Percentiles rank a stretch among this genome's conserved stretches.
Evolutionary conservation across 1,284 basidiomycete genomes (phyloP).

Genomic region (Puccinia sorghi): DNA sequence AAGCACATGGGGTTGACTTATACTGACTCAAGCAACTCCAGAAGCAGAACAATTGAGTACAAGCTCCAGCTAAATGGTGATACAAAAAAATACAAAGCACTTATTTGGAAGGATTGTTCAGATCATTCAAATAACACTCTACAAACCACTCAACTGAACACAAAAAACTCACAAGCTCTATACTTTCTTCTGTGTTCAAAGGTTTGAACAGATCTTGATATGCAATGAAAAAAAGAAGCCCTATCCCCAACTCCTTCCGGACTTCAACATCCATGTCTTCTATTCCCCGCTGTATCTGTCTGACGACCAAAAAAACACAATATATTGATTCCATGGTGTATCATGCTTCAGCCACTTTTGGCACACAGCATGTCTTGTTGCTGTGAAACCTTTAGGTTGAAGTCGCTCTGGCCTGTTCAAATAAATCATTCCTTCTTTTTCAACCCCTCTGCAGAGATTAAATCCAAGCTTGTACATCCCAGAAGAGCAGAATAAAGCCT

Average conservation of each 20-base stretch:
- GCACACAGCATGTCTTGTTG: conserved; percentile 30
- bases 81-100: too few relatives aligned
- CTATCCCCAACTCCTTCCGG: conserved; percentile 11
- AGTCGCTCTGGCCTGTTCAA: conserved; percentile 2
- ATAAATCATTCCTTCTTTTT: background rate
- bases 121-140: conserved; percentile 17
- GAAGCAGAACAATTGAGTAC: conserved; percentile 32
- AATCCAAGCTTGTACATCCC: too few relatives aligned
- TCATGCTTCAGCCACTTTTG: conserved; percentile 4
- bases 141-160: background rate
- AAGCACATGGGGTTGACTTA: conserved; percentile 23
- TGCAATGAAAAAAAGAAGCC: conserved; percentile 16
- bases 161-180: conserved; percentile 11
- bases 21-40: conserved; percentile 11
- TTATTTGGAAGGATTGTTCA: conserved; percentile 28
- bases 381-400: conserved; percentile 25
- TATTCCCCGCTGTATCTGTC: conserved; percentile 17
- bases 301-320: background rate
- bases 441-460: too few relatives aligned
- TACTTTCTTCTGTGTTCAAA: conserved; percentile 26
- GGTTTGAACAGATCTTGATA: background rate
- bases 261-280: conserved; percentile 26
- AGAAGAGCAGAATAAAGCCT: too few relatives aligned
- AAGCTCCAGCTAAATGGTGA: background rate
- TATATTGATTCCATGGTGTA: conserved; percentile 2